Percentiles rank a stretch among this genome's conserved stretches.
Conservation (phyloP, 352 stramenopile genomes). For the Globisporangium cylindrosporum region DNA sequence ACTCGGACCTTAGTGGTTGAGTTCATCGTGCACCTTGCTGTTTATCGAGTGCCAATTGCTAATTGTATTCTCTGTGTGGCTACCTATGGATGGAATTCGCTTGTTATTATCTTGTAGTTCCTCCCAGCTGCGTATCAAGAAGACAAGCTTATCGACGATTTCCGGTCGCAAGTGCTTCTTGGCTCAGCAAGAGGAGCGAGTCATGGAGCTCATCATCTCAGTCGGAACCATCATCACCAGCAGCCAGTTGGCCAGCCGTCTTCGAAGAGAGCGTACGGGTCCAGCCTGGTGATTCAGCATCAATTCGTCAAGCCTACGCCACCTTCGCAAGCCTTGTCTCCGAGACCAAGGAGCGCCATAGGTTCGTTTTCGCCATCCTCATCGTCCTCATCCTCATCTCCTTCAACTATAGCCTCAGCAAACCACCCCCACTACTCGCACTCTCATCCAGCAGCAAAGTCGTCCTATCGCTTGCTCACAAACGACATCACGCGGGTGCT, state of each 20-base stretch:
- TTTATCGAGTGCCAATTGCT: neutral
- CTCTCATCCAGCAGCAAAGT: slow-evolving; percentile 8
- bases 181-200: slow-evolving; percentile 15
- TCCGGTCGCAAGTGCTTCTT: slow-evolving; percentile 25
- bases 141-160: slow-evolving; percentile 32
- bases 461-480: slow-evolving; percentile 48
- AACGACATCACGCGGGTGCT: slow-evolving; percentile 51
- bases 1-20: neutral
- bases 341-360: neutral
- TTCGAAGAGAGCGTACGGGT: slow-evolving; percentile 17
- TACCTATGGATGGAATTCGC: neutral
- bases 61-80: neutral
- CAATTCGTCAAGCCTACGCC: slow-evolving; percentile 24
- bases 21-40: neutral
- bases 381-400: neutral
- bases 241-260: slow-evolving; percentile 12
- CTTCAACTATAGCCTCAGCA: neutral
- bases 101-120: slow-evolving; percentile 25
- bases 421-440: too few species aligned
- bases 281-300: slow-evolving; percentile 63
- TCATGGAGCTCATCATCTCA: slow-evolving; percentile 12
- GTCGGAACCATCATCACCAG: slow-evolving; percentile 8
- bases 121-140: slow-evolving; percentile 45
- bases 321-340: neutral
- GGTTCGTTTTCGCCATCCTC: neutral